Percentiles rank a stretch among this genome's conserved stretches.
Evolutionary conservation across 495 filamentous ascomycete species (phyloP).

Genomic region (Neurospora sp.): DNA sequence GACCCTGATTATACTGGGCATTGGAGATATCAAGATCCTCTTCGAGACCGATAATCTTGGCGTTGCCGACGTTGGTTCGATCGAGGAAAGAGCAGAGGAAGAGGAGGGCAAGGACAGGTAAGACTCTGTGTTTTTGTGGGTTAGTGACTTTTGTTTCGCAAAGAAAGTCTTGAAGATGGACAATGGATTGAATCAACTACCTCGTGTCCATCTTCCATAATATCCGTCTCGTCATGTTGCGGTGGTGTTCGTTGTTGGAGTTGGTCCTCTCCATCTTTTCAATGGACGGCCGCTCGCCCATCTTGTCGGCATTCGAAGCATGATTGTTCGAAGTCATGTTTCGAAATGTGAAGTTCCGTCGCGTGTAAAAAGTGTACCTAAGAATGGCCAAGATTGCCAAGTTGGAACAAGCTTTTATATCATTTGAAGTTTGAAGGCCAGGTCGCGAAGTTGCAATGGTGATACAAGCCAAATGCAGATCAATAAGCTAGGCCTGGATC

Average conservation of each 20-base stretch:
- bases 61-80: conserved; percentile 74
- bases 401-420: neutral
- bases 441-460: neutral
- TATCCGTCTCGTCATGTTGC: conserved; percentile 5
- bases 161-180: neutral
- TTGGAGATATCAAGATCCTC: conserved; percentile 52
- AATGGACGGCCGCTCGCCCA: neutral
- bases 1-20: conserved; percentile 58
- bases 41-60: conserved; percentile 62
- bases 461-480: neutral
- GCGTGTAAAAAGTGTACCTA: neutral
- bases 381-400: neutral
- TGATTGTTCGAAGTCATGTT: neutral
- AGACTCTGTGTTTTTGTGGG: conserved; percentile 28
- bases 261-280: neutral
- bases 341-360: neutral
- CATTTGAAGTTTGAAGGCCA: neutral
- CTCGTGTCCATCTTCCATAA: conserved; percentile 18
- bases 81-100: conserved; percentile 61
- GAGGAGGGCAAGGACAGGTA: conserved; percentile 38
- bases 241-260: neutral
- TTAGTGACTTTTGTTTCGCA: neutral
- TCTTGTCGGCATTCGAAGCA: neutral
- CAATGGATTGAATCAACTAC: neutral
- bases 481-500: neutral